A percentile compares a stretch with the other conserved stretches of the same genome.
Evolutionary conservation across 2,329 filamentous ascomycete species (phyloP).

Genomic region (Metarhizium brunneum): DNA sequence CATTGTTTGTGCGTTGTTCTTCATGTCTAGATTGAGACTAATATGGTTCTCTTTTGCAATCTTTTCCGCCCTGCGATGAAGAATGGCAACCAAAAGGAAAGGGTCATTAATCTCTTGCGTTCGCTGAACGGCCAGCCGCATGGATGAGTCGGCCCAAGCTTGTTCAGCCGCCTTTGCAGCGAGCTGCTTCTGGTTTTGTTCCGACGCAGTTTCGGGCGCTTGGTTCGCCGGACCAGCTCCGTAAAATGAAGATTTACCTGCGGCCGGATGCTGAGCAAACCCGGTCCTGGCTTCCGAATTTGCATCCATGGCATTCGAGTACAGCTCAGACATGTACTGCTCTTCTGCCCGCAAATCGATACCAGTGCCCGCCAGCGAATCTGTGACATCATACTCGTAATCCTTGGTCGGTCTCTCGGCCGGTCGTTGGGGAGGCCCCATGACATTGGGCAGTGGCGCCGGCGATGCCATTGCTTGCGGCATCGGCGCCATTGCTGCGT

Average conservation of each 20-base stretch:
- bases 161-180: constrained; percentile 56
- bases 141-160: constrained; percentile 58
- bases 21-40: constrained; percentile 45
- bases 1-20: constrained; percentile 32
- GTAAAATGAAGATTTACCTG: constrained; percentile 49
- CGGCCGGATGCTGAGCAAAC: constrained; percentile 40
- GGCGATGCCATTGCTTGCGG: constrained; percentile 14
- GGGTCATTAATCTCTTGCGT: constrained; percentile 65
- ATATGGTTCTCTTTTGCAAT: constrained; percentile 50
- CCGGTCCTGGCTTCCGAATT: constrained; percentile 40
- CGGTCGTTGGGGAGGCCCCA: constrained; percentile 52
- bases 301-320: constrained; percentile 39
- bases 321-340: constrained; percentile 64
- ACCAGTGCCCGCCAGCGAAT: constrained; percentile 75
- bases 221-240: constrained; percentile 59
- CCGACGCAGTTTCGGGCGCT: constrained; percentile 35
- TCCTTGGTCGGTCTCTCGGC: constrained; percentile 54
- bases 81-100: constrained; percentile 58
- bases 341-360: constrained; percentile 84
- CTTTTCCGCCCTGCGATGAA: constrained; percentile 49
- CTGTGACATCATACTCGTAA: constrained; percentile 64
- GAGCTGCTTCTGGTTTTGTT: constrained; percentile 51
- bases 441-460: constrained; percentile 24
- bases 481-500: constrained; percentile 20
- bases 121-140: constrained; percentile 46